Conservation (phyloP, 2,329 filamentous ascomycete genomes). For the Nigrograna mackinnonii region DNA sequence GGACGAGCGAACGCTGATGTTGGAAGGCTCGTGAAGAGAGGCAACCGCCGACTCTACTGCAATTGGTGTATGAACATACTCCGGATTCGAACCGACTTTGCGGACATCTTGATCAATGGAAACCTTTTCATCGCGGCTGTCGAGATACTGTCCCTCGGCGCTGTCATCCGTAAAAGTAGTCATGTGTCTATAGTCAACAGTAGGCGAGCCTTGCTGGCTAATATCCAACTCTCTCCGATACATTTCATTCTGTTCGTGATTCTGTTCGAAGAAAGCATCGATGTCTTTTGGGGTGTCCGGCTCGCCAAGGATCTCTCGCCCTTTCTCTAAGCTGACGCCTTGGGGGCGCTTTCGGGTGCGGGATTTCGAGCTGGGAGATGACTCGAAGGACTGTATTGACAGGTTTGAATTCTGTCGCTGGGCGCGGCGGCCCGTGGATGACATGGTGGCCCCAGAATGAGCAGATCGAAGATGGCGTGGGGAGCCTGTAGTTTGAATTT, state of each 20-base stretch:
- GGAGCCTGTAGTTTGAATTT: slow-evolving; percentile 22
- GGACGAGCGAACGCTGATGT: slow-evolving; percentile 58
- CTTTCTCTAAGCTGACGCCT: slow-evolving; percentile 56
- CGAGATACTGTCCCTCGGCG: slow-evolving; percentile 57
- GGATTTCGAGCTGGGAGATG: slow-evolving; percentile 61
- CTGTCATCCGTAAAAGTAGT: slow-evolving; percentile 60
- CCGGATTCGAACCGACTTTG: slow-evolving; percentile 72
- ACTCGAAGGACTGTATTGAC: slow-evolving; percentile 64
- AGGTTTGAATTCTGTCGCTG: slow-evolving; percentile 55
- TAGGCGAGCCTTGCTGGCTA: slow-evolving; percentile 52
- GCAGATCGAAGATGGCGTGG: slow-evolving; percentile 54
- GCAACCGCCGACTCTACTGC: slow-evolving; percentile 89
- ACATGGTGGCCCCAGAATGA: slow-evolving; percentile 52
- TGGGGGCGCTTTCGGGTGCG: slow-evolving; percentile 57
- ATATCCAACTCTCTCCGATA: slow-evolving; percentile 52
- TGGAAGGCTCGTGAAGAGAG: slow-evolving; percentile 83
- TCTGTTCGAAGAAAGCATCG: slow-evolving; percentile 55
- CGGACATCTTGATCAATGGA: slow-evolving; percentile 72
- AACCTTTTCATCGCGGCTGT: slow-evolving; percentile 48
- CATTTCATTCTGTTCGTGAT: slow-evolving; percentile 64
- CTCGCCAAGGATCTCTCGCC: slow-evolving; percentile 50
- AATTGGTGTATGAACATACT: slow-evolving; percentile 72
- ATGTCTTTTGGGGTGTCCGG: slow-evolving; percentile 41
- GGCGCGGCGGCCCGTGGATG: slow-evolving; percentile 64
- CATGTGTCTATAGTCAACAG: slow-evolving; percentile 56